Conservation (phyloP, 176 grass and related monocot genomes). For the Hsuehochloa calcarea region DNA sequence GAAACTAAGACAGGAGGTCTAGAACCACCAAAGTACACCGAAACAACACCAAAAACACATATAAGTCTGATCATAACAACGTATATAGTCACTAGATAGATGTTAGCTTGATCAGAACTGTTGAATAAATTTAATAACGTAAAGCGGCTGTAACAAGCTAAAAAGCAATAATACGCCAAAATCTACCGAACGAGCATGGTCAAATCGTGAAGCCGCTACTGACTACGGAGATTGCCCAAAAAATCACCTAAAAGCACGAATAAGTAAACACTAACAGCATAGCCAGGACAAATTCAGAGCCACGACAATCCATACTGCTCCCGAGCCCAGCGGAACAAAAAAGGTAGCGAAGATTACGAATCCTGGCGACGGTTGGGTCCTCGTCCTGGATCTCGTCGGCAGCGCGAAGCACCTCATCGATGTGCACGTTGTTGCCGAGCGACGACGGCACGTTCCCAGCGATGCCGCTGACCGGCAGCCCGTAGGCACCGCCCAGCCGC, state of each 20-base stretch:
- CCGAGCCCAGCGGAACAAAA: neutral
- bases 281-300: neutral
- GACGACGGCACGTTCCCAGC: constrained; percentile 74
- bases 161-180: neutral
- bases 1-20: neutral
- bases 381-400: constrained; percentile 98
- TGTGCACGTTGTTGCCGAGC: constrained; percentile 75
- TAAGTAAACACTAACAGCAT: neutral
- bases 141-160: neutral
- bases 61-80: neutral
- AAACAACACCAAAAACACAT: neutral
- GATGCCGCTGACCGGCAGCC: constrained; percentile 49
- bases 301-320: neutral
- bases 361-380: constrained; percentile 72
- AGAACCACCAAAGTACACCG: neutral
- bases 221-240: neutral
- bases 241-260: neutral
- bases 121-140: neutral
- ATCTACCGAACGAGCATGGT: neutral
- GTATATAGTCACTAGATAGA: neutral
- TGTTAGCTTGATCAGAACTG: neutral
- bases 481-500: constrained; percentile 39
- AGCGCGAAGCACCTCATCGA: constrained; percentile 87
- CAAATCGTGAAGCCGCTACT: neutral
- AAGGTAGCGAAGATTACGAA: constrained; percentile 50